Base-by-base conservation (phyloP, 2,329 filamentous ascomycete genomes). In the Zarea fungicola region DNA sequence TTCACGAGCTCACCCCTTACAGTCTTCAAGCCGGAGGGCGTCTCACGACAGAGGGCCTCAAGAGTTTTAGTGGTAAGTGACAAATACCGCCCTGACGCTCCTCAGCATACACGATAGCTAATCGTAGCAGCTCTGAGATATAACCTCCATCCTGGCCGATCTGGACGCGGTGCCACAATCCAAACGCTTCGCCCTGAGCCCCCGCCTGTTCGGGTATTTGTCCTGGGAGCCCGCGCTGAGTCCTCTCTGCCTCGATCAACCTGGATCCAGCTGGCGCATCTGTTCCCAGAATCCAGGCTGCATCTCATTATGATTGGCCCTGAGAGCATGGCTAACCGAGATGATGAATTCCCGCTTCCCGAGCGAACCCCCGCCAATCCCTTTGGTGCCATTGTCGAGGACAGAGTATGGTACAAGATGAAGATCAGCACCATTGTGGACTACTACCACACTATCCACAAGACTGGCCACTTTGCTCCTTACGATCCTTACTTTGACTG, bases 401-500 rank as follows among this genome's bases (percentile, higher is more conserved):
- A 95, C 66, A 83, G 92, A 45, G 78, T 99, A 8, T 89, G 86
- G 63, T 83, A 86, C 48, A 85, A 86, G 56, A 83, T 97, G 81
- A 99, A 99, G 74, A 95, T 99, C 62, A 93, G 86, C 65, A 99
- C 95, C 1, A 96, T 91, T 61, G 92, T 97, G 44, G 93, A 99
- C 59, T 96, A 99, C 72, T 99, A 95, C 73, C 92, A 99, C 69
- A 97, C 89, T 3, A 81, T 99, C 58, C 92, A 99, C 71, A 83
- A 90, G 64, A 87, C 92, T 0, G 86, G 89, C 41, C 80, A 91
- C 63, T 99, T 97, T 71, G 83, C 87, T 50, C 93, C 95, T 0
- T 96, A 95, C 64, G 93, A 99, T 64, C 93, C 93, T 1, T 99
- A 99, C 72, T 96, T 99, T 66, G 93, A 99, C 73, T 93, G 88